These are phyloP conservation scores for Diddensiella transvaalensis DNA, from an alignment of 805 yeast species.

Conservation along the genomic window DNA sequence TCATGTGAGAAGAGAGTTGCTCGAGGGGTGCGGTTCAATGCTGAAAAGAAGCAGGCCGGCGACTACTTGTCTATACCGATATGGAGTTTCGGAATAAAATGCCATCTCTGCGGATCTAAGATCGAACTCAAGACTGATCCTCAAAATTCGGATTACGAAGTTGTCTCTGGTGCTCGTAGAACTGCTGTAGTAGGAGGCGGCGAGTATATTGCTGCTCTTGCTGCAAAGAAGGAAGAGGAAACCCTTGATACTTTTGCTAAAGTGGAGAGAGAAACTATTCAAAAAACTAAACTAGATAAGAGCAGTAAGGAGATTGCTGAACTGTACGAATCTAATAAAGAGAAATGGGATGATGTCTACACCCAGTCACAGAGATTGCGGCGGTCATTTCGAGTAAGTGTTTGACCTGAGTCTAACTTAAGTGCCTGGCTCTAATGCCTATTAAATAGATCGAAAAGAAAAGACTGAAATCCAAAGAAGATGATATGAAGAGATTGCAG, in stretches of 20 bases:
- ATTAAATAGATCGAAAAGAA: slow-evolving; percentile 17
- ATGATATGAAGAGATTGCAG: slow-evolving; percentile 10
- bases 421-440: background rate
- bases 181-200: slow-evolving; percentile 14
- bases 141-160: slow-evolving; percentile 27
- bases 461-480: slow-evolving; percentile 6
- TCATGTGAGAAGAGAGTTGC: slow-evolving; percentile 28
- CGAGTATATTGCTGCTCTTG: slow-evolving; percentile 7
- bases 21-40: slow-evolving; percentile 33
- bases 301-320: slow-evolving; percentile 17
- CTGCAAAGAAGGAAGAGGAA: background rate
- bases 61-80: slow-evolving; percentile 30
- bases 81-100: slow-evolving; percentile 30
- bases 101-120: slow-evolving; percentile 26
- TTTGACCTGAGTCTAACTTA: background rate
- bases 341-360: slow-evolving; percentile 28
- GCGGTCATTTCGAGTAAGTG: slow-evolving; percentile 15
- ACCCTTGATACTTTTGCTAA: slow-evolving; percentile 19
- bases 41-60: slow-evolving; percentile 31
- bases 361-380: slow-evolving; percentile 27
- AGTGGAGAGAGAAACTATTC: slow-evolving; percentile 18
- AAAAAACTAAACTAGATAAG: slow-evolving; percentile 5
- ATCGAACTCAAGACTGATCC: slow-evolving; percentile 34
- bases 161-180: slow-evolving; percentile 24
- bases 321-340: slow-evolving; percentile 17